Percentiles rank a stretch among this genome's conserved stretches.
These are phyloP conservation scores for Chlorella vulgaris DNA, from an alignment of 139 green algal genomes.

Conservation along the genomic window DNA sequence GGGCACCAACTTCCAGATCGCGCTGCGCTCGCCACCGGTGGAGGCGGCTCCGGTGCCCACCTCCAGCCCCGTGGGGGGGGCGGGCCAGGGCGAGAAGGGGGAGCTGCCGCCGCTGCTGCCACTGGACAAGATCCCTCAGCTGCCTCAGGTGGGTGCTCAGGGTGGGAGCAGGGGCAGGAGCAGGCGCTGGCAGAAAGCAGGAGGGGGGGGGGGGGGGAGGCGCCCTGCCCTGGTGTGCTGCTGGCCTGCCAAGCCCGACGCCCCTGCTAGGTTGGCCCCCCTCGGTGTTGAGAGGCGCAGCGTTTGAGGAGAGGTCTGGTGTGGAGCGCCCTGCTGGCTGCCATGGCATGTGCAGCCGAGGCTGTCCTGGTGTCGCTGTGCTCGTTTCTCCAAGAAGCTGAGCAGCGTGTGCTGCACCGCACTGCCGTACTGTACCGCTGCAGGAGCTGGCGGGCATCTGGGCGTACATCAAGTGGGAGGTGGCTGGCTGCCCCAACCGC, in stretches of 20 bases:
- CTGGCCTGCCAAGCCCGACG: too few species aligned
- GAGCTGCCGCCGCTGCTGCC: constrained; percentile 28
- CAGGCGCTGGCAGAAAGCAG: too few species aligned
- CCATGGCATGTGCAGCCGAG: too few species aligned
- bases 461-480: constrained; percentile 95
- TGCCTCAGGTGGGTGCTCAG: constrained; percentile 63
- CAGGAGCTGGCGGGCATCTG: constrained; percentile 91
- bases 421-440: too few species aligned
- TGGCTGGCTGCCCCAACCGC: constrained; percentile 72
- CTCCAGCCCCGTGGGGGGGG: not conserved
- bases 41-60: not conserved
- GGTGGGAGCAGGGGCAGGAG: not conserved
- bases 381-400: too few species aligned
- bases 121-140: constrained; percentile 46
- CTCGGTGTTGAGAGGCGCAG: too few species aligned
- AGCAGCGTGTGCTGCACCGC: too few species aligned
- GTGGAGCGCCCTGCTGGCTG: too few species aligned
- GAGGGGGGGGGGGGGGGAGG: too few species aligned
- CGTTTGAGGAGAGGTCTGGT: too few species aligned
- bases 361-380: not conserved
- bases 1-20: constrained; percentile 83
- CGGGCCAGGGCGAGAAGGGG: not conserved
- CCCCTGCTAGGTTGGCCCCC: too few species aligned
- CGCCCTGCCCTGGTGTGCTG: too few species aligned
- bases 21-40: not conserved